phyloP scores from a whole-genome alignment of 495 filamentous ascomycete genomes.

The Hypoxylon lenormandii region DNA sequence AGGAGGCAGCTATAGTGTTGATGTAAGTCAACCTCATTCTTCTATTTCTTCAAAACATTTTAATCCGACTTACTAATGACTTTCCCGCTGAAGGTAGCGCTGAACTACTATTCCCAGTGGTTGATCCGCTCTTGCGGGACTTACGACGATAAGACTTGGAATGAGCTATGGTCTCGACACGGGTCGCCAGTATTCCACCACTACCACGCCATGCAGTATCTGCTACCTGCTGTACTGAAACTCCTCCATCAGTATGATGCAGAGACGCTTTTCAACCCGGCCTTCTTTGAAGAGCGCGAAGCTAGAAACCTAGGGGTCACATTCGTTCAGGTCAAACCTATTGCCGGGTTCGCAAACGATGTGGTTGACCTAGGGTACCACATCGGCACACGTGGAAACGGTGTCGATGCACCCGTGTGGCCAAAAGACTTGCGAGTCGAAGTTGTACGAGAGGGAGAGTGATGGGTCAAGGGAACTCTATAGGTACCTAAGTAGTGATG shows the following conservation, averaged over 20 bases:
- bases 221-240: too few relatives aligned
- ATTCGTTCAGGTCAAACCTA: too few relatives aligned
- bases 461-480: too few relatives aligned
- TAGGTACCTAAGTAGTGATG: too few relatives aligned
- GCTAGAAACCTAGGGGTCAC: too few relatives aligned
- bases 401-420: slow-evolving; percentile 32
- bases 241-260: too few relatives aligned
- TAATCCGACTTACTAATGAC: not conserved
- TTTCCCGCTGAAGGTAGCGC: slow-evolving; percentile 45
- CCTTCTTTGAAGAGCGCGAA: too few relatives aligned
- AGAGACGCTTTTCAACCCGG: too few relatives aligned
- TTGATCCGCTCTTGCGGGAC: slow-evolving; percentile 64
- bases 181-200: too few relatives aligned
- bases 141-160: slow-evolving; percentile 52
- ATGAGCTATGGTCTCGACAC: slow-evolving; percentile 33
- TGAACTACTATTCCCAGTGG: slow-evolving; percentile 70
- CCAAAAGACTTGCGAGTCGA: slow-evolving; percentile 33
- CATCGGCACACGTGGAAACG: slow-evolving; percentile 33
- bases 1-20: slow-evolving; percentile 65
- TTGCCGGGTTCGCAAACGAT: too few relatives aligned
- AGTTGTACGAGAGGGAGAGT: slow-evolving; percentile 5
- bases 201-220: too few relatives aligned
- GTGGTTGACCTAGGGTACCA: slow-evolving; percentile 15
- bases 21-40: slow-evolving; percentile 37
- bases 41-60: not conserved